Evolutionary conservation across 2,329 filamentous ascomycete species (phyloP).

Genomic region (Tolypocladium endophyticum): DNA sequence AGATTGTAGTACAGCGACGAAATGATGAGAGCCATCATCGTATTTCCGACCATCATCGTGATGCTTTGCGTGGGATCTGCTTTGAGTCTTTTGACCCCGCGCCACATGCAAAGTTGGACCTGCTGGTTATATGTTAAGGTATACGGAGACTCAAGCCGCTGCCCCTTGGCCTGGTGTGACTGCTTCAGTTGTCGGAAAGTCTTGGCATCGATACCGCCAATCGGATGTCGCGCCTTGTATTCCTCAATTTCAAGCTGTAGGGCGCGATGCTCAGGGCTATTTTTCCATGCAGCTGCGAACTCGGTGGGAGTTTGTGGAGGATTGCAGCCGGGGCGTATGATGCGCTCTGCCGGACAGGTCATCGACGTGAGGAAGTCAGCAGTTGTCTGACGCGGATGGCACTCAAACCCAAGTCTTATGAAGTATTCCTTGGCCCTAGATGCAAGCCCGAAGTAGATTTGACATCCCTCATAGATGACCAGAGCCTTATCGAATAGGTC

Average conservation of each 20-base stretch:
- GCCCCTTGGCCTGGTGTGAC: not conserved
- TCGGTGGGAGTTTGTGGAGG: conserved; percentile 24
- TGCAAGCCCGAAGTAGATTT: conserved; percentile 54
- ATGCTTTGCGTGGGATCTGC: conserved; percentile 7
- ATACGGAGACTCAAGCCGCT: not conserved
- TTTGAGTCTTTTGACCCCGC: not conserved
- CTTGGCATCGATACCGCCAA: not conserved
- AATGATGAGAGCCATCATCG: conserved; percentile 38
- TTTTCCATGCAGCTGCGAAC: conserved; percentile 25
- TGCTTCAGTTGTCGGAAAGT: not conserved
- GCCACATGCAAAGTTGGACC: not conserved
- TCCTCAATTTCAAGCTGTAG: conserved; percentile 16
- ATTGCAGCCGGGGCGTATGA: conserved; percentile 22
- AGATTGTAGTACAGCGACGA: conserved; percentile 40
- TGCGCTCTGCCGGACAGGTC: conserved; percentile 23
- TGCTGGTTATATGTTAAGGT: not conserved
- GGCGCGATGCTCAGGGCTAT: conserved; percentile 10
- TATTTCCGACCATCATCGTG: conserved; percentile 19
- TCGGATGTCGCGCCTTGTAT: conserved; percentile 9
- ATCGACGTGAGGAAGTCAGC: conserved; percentile 52
- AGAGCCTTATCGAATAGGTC: conserved; percentile 50
- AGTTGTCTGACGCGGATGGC: conserved; percentile 48
- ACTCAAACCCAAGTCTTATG: conserved; percentile 40
- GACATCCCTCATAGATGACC: conserved; percentile 55
- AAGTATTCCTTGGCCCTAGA: conserved; percentile 52